Conservation (phyloP, 2,329 filamentous ascomycete genomes). For the Seiridium cupressi region DNA sequence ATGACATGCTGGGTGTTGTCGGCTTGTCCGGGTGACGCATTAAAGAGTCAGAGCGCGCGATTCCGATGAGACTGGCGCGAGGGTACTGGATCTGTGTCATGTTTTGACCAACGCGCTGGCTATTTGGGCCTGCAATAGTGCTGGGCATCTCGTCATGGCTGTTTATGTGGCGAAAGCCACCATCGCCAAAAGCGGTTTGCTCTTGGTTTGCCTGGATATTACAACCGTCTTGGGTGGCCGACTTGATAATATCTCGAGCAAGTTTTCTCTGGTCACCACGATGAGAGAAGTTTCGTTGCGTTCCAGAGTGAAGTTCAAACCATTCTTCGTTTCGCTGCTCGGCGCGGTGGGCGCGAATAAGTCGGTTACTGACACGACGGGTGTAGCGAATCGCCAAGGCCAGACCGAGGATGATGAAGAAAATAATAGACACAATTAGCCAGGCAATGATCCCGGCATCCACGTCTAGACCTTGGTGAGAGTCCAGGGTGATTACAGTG, state of each 20-base stretch:
- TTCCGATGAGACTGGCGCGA: neutral
- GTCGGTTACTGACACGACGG: neutral
- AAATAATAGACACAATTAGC: neutral
- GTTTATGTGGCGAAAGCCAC: too few relatives aligned
- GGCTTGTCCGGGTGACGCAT: neutral
- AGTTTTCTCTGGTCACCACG: neutral
- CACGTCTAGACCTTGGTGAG: neutral
- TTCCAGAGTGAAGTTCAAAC: neutral
- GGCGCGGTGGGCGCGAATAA: neutral
- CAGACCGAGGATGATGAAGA: neutral
- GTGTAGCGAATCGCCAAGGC: neutral
- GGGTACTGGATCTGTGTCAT: neutral
- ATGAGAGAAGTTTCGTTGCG: neutral
- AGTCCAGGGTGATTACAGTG: neutral
- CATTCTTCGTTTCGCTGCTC: neutral
- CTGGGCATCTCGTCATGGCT: too few relatives aligned
- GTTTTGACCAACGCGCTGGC: neutral
- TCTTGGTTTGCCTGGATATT: too few relatives aligned
- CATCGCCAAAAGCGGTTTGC: too few relatives aligned
- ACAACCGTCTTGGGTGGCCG: neutral
- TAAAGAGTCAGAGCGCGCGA: slow-evolving; percentile 1
- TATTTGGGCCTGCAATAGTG: neutral
- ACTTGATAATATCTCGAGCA: neutral
- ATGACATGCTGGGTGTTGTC: neutral
- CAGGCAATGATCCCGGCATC: neutral